Evolutionary conservation across 2,329 filamentous ascomycete genomes (phyloP), one percentile per base, ranked within the genome.

Genomic region (Huntiella bhutanensis): DNA sequence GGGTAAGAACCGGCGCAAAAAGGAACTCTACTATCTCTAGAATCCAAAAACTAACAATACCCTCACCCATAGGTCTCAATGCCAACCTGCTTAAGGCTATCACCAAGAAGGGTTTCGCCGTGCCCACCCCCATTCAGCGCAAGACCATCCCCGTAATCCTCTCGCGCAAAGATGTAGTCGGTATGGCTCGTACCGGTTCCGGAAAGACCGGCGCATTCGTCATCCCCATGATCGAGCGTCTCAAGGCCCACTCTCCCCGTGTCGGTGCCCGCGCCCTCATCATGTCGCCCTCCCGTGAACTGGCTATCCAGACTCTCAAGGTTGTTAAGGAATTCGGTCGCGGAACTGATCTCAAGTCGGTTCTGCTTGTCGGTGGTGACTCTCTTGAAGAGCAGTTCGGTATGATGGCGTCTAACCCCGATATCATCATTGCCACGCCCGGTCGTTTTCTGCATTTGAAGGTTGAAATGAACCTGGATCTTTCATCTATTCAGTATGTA

Each of bases 131-230:
- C 0, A 98, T 98, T 61, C 91, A 98, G 66, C 77, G 91, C 54
- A 96, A 96, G 63, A 84, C 91, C 2, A 94, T 98, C 41, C 92
- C 91, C 3, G 68, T 96, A 47, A 77, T 98, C 47, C 69, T 96
- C 54, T 82, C 92, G 51, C 75, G 81, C 46, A 83, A 86, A 63
- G 91, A 98, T 70, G 83, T 96, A n/a, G 88, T 98, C 17, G 92
- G 87, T 53, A 98, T 98, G 91, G 91, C 91, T 5, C 73, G 92
- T 53, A 98, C 92, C n/a, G 91, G 91, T 59, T 96, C 87, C 15
- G 91, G 91, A 66, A 98, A 98, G 68, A 98, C 92, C 1, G 91
- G 87, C 1, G 91, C 91, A 16, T 98, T 98, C 61, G 86, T 96
- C 19, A 92, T 98, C 53, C 91, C 91, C 38, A 94, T 98, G 88